phyloP scores from a whole-genome alignment of 257 asterid genomes.

The Thymus quinquecostatus region DNA sequence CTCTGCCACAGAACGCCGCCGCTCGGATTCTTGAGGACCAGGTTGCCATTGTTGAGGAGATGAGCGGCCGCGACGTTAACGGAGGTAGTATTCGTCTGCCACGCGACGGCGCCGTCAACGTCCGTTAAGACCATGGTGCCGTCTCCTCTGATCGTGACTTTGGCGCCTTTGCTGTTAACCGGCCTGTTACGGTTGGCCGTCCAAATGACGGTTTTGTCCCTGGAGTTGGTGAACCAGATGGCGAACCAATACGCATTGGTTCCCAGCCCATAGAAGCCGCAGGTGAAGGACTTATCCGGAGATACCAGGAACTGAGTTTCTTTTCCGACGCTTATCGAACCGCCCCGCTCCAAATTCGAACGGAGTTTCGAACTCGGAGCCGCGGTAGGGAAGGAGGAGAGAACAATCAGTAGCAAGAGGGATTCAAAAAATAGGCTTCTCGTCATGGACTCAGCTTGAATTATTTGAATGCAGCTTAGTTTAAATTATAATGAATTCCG shows the following conservation, averaged over 20 bases:
- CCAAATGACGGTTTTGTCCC: constrained; percentile 65
- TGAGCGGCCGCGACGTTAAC: constrained; percentile 42
- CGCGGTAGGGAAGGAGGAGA: constrained; percentile 17
- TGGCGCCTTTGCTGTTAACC: constrained; percentile 54
- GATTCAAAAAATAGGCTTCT: constrained; percentile 15
- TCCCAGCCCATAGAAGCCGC: constrained; percentile 56
- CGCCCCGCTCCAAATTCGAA: constrained; percentile 37
- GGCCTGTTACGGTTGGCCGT: constrained; percentile 65
- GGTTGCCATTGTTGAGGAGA: constrained; percentile 61
- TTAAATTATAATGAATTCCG: not conserved
- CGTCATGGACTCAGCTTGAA: no score
- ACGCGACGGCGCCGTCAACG: constrained; percentile 43
- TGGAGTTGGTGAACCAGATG: constrained; percentile 70
- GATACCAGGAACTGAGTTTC: constrained; percentile 49
- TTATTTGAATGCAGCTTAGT: not conserved
- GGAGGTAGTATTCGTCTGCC: constrained; percentile 55
- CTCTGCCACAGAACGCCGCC: constrained; percentile 64
- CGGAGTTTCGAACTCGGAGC: constrained; percentile 41
- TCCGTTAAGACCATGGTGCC: constrained; percentile 56
- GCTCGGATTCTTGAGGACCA: constrained; percentile 42
- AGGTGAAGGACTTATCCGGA: constrained; percentile 55
- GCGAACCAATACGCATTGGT: constrained; percentile 68
- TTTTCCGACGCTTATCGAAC: constrained; percentile 50
- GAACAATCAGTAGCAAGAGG: constrained; percentile 18
- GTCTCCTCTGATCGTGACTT: constrained; percentile 36